phyloP scores from a whole-genome alignment of 2,329 filamentous ascomycete genomes.

The Ophiostoma australiae region DNA sequence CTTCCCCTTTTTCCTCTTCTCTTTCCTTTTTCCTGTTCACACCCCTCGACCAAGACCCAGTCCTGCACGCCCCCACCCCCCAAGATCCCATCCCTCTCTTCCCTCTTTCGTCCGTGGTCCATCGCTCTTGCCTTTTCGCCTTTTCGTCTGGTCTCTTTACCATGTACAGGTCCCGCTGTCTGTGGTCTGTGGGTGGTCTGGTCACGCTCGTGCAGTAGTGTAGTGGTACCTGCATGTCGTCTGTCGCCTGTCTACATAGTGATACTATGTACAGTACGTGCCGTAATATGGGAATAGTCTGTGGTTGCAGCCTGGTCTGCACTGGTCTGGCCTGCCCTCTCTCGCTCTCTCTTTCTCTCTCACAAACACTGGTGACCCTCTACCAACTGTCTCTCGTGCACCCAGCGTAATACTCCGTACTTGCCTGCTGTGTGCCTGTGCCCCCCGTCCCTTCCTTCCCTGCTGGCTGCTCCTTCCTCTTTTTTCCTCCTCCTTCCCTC shows the following conservation, averaged over 20 bases:
- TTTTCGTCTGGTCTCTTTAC: conserved; percentile 18
- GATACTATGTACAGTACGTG: neutral
- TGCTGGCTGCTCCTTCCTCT: neutral
- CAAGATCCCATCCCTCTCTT: conserved; percentile 21
- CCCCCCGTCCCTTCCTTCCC: conserved; percentile 8
- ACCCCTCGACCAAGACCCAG: conserved; percentile 24
- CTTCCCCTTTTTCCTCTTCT: conserved; percentile 20
- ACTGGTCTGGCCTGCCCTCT: neutral
- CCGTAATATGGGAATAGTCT: neutral
- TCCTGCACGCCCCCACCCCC: conserved; percentile 22
- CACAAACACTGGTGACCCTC: neutral
- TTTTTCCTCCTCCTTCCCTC: conserved; percentile 9
- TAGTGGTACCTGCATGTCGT: neutral
- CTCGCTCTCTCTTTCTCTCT: neutral
- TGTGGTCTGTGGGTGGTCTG: conserved; percentile 9
- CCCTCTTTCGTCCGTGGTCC: conserved; percentile 21
- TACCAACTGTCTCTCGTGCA: conserved; percentile 1
- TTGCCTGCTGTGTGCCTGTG: conserved; percentile 6
- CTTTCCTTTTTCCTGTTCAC: conserved; percentile 22
- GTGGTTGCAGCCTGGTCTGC: neutral
- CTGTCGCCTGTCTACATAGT: neutral
- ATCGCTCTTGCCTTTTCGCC: conserved; percentile 15
- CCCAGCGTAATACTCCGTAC: neutral
- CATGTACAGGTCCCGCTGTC: neutral
- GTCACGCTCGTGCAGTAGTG: neutral